These are phyloP conservation scores for Elongisporangium prolatum DNA, from an alignment of 352 stramenopile species.

Conservation along the genomic window DNA sequence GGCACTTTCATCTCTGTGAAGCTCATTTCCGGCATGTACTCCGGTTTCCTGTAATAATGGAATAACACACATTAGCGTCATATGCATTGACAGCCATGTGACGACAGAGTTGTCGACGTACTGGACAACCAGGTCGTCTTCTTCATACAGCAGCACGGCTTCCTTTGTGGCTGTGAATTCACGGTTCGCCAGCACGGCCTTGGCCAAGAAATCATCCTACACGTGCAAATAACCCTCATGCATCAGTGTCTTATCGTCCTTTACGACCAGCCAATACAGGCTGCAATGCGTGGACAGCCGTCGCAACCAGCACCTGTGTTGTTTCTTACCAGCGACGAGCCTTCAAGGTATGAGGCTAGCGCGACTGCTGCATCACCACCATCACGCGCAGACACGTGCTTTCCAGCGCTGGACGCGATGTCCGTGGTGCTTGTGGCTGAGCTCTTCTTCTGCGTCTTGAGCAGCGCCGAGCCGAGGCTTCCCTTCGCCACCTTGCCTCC, in stretches of 20 bases:
- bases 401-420: constrained; percentile 76
- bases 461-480: constrained; percentile 64
- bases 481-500: constrained; percentile 72
- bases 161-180: constrained; percentile 91
- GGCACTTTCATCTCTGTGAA: constrained; percentile 97
- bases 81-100: background rate
- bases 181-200: constrained; percentile 86
- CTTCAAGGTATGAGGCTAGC: constrained; percentile 82
- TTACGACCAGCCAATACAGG: background rate
- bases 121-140: constrained; percentile 59
- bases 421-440: constrained; percentile 64
- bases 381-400: constrained; percentile 78
- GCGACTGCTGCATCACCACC: constrained; percentile 77
- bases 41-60: constrained; percentile 31
- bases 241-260: background rate
- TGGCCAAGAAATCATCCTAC: constrained; percentile 92
- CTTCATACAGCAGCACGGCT: constrained; percentile 77
- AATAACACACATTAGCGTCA: background rate
- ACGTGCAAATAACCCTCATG: background rate
- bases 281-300: background rate
- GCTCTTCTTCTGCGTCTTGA: constrained; percentile 73
- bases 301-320: background rate
- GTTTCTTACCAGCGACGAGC: constrained; percentile 62
- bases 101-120: constrained; percentile 19
- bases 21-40: constrained; percentile 72